Evolutionary conservation across 441 rosid genomes (phyloP).

Genomic region (Adansonia madagascariensis): DNA sequence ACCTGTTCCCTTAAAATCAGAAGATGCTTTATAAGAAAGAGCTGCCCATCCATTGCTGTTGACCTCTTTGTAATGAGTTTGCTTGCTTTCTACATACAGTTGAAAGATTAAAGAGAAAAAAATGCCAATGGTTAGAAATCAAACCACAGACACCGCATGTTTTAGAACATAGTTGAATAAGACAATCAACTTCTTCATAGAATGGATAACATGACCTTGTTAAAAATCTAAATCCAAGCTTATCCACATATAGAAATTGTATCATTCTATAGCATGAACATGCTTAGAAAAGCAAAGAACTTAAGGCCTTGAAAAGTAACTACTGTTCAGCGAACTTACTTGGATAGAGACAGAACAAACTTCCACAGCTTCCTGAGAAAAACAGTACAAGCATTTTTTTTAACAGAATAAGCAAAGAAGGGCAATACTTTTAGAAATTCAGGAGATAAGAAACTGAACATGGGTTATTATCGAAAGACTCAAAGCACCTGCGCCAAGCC

Average conservation of each 20-base stretch:
- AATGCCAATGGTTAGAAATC: conserved; percentile 17
- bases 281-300: conserved; percentile 16
- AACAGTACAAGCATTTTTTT: conserved; percentile 30
- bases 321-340: conserved; percentile 53
- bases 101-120: conserved; percentile 26
- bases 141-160: background rate
- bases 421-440: conserved; percentile 10
- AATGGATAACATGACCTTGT: conserved; percentile 3
- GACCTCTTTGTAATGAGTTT: conserved; percentile 79
- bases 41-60: conserved; percentile 87
- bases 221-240: conserved; percentile 9
- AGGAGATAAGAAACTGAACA: conserved; percentile 29
- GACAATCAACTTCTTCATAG: conserved; percentile 4
- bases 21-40: conserved; percentile 92
- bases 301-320: conserved; percentile 1
- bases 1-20: conserved; percentile 96
- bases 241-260: background rate
- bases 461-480: conserved; percentile 26
- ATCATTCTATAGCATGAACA: conserved; percentile 7
- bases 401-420: conserved; percentile 27
- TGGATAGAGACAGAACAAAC: conserved; percentile 87
- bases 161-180: conserved; percentile 12
- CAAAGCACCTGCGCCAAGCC: conserved; percentile 90
- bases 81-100: conserved; percentile 78
- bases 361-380: conserved; percentile 92